Conservation (phyloP, 352 stramenopile genomes). For the Pythium utonaiense region DNA sequence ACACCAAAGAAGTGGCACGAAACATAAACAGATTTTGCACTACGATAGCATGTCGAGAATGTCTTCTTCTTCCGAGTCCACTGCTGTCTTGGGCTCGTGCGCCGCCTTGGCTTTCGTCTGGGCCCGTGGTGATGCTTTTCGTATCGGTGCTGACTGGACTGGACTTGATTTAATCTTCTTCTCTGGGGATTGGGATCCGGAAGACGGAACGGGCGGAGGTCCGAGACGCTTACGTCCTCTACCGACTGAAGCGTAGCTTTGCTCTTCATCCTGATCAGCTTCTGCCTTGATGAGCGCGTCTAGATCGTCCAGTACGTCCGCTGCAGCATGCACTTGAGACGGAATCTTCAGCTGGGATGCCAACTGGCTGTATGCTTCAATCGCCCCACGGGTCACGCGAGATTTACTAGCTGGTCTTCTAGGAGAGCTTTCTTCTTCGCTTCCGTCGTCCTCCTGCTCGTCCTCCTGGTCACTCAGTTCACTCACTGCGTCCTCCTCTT, state of each 20-base stretch:
- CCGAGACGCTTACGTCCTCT: not conserved
- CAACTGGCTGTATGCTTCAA: constrained; percentile 39
- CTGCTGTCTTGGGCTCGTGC: constrained; percentile 8
- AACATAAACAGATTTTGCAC: not conserved
- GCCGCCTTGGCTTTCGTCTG: constrained; percentile 11
- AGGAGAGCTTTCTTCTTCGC: constrained; percentile 1
- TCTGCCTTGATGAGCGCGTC: constrained; percentile 42
- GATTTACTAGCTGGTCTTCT: not conserved
- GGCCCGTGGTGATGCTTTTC: not conserved
- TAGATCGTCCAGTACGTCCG: constrained; percentile 42
- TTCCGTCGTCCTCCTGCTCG: constrained; percentile 9
- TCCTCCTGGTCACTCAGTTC: constrained; percentile 12
- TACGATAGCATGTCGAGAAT: constrained; percentile 55
- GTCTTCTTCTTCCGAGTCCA: constrained; percentile 51
- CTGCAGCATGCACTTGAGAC: constrained; percentile 38
- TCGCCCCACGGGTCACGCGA: constrained; percentile 15
- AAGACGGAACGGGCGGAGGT: not conserved
- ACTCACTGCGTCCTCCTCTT: constrained; percentile 17
- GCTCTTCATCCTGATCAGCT: constrained; percentile 25
- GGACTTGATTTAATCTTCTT: constrained; percentile 10
- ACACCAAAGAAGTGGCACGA: not conserved
- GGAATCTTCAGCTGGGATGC: constrained; percentile 15
- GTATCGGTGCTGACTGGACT: not conserved
- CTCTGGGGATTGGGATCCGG: not conserved
- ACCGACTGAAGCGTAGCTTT: too few species aligned